Base-by-base conservation (phyloP, 2,329 filamentous ascomycete genomes). In the Corinectria fuckeliana region DNA sequence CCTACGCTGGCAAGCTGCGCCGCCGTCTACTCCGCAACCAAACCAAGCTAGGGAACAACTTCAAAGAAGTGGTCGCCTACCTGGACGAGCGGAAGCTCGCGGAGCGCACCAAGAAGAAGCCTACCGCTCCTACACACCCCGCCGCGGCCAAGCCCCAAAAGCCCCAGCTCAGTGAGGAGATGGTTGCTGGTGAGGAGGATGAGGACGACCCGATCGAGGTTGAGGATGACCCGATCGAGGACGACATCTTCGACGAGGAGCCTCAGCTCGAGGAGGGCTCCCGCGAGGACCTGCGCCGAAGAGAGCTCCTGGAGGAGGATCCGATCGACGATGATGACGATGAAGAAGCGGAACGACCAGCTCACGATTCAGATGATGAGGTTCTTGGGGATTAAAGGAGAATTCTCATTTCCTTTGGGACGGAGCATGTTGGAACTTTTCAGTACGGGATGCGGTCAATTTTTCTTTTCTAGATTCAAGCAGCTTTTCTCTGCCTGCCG, bases 41-140 rank as follows among this genome's bases (percentile, higher is more conserved):
- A 72, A 81, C 80, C n/a, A 88, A 87, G 71, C 83, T 99, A 3
- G 95, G 95, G 2, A 81, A 85, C 44, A 97, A 95, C 73, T 96
- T 91, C 81, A 91, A 90, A 71, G 92, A 95, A 69, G 87, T 97
- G 6, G 80, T 97, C 4, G 85, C 87, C 8, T 95, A 90, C 74
- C 80, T 98, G 4, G 93, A 97, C 69, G 86, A 90, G 57, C 81
- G 83, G 48, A 88, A 88, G 69, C 75, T 85, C 41, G 81, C 76
- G 10, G 75, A 77, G 34, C 75, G 75, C 34, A 77, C 76, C 18
- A 74, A 72, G 48, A 84, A 81, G 70, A 78, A 76, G 65, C 72
- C 74, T 30, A 69, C 52, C 44, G 49, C 55, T 55, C 72, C 69
- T 20, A 54, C 67, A 10, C 65, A 64, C 30, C 41, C 63, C 23